These are phyloP conservation scores for Adansonia gregorii DNA, from an alignment of 441 rosid genomes.

Conservation along the genomic window DNA sequence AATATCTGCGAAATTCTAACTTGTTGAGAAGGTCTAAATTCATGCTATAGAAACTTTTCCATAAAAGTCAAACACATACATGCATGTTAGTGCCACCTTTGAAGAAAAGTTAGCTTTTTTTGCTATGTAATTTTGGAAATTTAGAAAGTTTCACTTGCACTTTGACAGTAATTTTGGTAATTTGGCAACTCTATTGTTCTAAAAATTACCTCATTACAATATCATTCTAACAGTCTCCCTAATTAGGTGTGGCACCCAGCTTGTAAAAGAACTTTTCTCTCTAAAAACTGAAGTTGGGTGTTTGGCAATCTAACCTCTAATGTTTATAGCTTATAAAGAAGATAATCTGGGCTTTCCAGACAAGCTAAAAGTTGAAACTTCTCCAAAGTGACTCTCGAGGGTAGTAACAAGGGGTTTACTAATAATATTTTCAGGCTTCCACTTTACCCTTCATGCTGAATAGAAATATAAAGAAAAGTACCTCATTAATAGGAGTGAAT, in stretches of 20 bases:
- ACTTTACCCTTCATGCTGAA: not conserved
- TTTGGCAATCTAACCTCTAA: slow-evolving; percentile 1
- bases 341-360: not conserved
- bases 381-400: slow-evolving; percentile 10
- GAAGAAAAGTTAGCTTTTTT: slow-evolving; percentile 6
- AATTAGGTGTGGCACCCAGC: not conserved
- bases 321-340: not conserved
- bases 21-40: not conserved
- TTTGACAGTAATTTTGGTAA: not conserved
- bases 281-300: not conserved
- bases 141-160: slow-evolving; percentile 6
- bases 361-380: not conserved
- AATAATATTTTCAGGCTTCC: not conserved
- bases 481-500: not conserved
- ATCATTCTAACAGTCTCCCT: not conserved
- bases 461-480: not conserved
- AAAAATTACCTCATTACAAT: slow-evolving; percentile 1
- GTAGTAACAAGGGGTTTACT: not conserved
- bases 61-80: not conserved
- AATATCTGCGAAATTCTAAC: not conserved
- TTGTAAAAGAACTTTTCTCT: not conserved
- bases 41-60: not conserved
- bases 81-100: not conserved
- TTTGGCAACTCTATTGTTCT: slow-evolving; percentile 19
- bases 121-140: not conserved